A percentile compares a stretch with the other conserved stretches of the same genome.
Evolutionary conservation across 2,329 filamentous ascomycete species (phyloP).

Genomic region (Aspergillus thermomutatus): DNA sequence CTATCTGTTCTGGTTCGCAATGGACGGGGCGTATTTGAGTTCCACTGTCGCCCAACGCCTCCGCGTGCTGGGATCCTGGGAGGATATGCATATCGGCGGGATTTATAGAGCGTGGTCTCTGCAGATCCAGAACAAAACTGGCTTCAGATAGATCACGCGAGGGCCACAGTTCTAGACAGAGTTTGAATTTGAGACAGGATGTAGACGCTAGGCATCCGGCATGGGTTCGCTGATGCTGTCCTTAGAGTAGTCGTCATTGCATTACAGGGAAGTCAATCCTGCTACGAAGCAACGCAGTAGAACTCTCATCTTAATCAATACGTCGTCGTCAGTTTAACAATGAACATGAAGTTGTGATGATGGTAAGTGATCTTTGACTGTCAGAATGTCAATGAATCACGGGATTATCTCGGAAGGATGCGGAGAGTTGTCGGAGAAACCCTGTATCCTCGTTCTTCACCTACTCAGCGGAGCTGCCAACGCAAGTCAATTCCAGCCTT

Average conservation of each 20-base stretch:
- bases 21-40: neutral
- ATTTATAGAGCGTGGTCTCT: neutral
- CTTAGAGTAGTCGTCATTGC: neutral
- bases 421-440: neutral
- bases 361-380: neutral
- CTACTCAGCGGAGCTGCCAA: neutral
- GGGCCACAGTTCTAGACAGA: neutral
- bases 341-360: neutral
- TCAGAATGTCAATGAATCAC: neutral
- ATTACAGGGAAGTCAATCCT: neutral
- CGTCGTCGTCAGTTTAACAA: too few relatives aligned
- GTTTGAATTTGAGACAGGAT: neutral
- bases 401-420: neutral
- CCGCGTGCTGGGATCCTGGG: neutral
- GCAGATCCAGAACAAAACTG: neutral
- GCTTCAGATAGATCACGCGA: neutral
- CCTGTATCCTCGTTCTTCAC: neutral
- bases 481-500: neutral
- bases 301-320: neutral
- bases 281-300: neutral
- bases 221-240: neutral
- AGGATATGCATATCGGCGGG: neutral
- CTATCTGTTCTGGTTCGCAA: neutral
- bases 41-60: neutral
- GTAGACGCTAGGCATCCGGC: neutral